Conservation (phyloP, 2,329 filamentous ascomycete species). For the Blastomyces percursus region DNA sequence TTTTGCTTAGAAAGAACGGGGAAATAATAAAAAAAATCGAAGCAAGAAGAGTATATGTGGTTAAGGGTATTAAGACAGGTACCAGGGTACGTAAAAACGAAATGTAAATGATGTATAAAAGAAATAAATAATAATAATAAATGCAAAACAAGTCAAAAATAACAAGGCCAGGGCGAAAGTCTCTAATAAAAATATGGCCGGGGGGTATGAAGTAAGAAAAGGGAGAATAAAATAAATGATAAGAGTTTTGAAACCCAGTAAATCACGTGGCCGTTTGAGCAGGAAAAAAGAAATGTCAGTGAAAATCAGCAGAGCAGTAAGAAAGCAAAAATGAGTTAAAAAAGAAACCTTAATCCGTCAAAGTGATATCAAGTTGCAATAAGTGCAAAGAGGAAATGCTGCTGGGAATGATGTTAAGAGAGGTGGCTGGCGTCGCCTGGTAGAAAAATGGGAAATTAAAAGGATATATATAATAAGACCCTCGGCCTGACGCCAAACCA, state of each 20-base stretch:
- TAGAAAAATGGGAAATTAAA: neutral
- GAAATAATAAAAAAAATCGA: neutral
- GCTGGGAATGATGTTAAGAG: neutral
- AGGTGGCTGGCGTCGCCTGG: neutral
- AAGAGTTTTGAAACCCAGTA: constrained; percentile 7
- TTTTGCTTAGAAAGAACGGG: neutral
- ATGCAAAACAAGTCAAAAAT: constrained; percentile 13
- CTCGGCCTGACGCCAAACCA: neutral
- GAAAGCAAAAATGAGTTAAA: constrained; percentile 7
- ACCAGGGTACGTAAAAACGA: neutral
- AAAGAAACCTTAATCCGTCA: constrained; percentile 6
- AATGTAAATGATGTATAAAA: neutral
- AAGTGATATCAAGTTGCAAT: neutral
- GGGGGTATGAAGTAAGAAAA: constrained; percentile 13
- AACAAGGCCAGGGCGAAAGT: constrained; percentile 11
- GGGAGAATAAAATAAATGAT: constrained; percentile 9
- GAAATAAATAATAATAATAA: constrained; percentile 13
- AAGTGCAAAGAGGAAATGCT: neutral
- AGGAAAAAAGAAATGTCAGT: constrained; percentile 3
- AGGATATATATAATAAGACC: neutral
- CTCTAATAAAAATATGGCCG: constrained; percentile 14
- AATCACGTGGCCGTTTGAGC: neutral
- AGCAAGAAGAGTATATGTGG: neutral
- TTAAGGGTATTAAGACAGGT: constrained; percentile 6
- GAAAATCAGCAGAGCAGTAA: constrained; percentile 10